Conservation (phyloP, 352 stramenopile genomes). For the Lagenidium giganteum region DNA sequence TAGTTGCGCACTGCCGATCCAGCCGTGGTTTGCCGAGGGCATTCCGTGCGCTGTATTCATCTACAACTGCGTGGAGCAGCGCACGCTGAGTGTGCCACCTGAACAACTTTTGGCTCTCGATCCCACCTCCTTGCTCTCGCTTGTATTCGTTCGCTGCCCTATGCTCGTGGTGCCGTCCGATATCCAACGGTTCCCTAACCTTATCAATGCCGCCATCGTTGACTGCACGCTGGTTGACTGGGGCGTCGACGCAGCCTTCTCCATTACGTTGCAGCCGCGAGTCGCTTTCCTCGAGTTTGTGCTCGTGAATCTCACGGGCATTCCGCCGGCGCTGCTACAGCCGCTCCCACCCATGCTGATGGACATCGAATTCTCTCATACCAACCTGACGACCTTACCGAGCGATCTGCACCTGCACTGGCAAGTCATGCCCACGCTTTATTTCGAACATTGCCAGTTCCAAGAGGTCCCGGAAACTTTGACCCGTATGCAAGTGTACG, state of each 20-base stretch:
- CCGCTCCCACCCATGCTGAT: not conserved
- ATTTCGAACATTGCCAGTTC: slow-evolving; percentile 4
- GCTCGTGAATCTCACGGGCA: slow-evolving; percentile 2
- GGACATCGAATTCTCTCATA: slow-evolving; percentile 4
- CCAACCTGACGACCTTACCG: slow-evolving; percentile 8
- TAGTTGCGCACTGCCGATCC: too few relatives aligned
- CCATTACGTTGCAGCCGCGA: not conserved
- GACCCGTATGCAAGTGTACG: not conserved
- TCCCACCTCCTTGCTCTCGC: slow-evolving; percentile 1
- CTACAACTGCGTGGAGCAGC: slow-evolving; percentile 21
- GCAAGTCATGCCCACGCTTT: not conserved
- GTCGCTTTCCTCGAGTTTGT: not conserved
- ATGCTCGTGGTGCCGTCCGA: not conserved
- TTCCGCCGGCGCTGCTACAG: slow-evolving; percentile 5
- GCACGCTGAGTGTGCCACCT: not conserved
- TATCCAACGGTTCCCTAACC: not conserved
- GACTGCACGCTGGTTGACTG: not conserved
- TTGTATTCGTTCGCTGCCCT: not conserved
- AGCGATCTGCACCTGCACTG: slow-evolving; percentile 2
- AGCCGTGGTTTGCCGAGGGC: slow-evolving; percentile 15
- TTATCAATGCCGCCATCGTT: not conserved
- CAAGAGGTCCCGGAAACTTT: slow-evolving; percentile 1
- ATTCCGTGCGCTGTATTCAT: slow-evolving; percentile 14
- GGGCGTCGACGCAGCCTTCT: not conserved
- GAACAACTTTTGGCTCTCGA: slow-evolving; percentile 11